These are phyloP conservation scores for Nicotiana sylvestris DNA, from an alignment of 257 asterid genomes.

Conservation along the genomic window DNA sequence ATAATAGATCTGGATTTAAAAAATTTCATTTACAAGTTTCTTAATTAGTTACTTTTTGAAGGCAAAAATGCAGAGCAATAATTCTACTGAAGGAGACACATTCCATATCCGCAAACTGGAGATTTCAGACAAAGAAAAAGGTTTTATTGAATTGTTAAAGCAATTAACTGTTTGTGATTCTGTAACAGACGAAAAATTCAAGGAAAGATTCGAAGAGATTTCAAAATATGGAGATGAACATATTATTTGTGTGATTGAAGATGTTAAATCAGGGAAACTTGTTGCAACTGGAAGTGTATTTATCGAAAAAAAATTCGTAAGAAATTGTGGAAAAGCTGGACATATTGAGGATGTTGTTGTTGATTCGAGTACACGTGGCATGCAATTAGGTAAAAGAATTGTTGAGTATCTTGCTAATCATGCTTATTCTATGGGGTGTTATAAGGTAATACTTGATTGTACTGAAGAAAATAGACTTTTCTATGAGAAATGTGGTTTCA, in stretches of 20 bases:
- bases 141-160: slow-evolving; percentile 56
- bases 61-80: background rate
- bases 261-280: slow-evolving; percentile 39
- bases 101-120: slow-evolving; percentile 55
- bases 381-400: slow-evolving; percentile 68
- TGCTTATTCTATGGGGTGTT: slow-evolving; percentile 65
- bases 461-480: slow-evolving; percentile 49
- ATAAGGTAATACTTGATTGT: slow-evolving; percentile 89
- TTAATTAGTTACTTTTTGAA: background rate
- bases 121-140: slow-evolving; percentile 61
- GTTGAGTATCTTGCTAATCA: slow-evolving; percentile 62
- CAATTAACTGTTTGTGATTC: slow-evolving; percentile 67
- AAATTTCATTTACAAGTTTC: no score
- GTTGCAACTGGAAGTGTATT: slow-evolving; percentile 79
- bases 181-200: slow-evolving; percentile 53
- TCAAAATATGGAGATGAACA: slow-evolving; percentile 57
- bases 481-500: slow-evolving; percentile 86
- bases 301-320: slow-evolving; percentile 63
- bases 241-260: slow-evolving; percentile 63
- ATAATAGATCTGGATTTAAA: no score
- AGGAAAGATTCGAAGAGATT: slow-evolving; percentile 45
- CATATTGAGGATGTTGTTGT: slow-evolving; percentile 94
- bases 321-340: slow-evolving; percentile 77
- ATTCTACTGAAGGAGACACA: slow-evolving; percentile 24
- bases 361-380: slow-evolving; percentile 61